A percentile compares a stretch with the other conserved stretches of the same genome.
Evolutionary conservation across 176 grass and related monocot genomes (phyloP).

Genomic region (Triticum aestivum): DNA sequence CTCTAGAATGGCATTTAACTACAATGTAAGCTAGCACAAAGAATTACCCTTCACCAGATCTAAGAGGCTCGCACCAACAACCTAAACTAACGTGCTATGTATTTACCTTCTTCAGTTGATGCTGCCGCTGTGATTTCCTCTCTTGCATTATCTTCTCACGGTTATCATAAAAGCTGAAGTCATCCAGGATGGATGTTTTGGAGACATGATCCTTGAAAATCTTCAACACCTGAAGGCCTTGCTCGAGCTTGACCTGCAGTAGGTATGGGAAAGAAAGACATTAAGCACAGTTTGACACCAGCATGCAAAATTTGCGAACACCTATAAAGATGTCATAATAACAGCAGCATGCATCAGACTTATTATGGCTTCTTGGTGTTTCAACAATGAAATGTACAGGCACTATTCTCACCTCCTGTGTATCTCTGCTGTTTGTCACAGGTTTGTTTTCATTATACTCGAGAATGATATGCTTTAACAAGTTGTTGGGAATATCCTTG

Average conservation of each 20-base stretch:
- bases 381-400: not conserved
- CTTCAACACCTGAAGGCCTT: slow-evolving; percentile 75
- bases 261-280: not conserved
- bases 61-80: not conserved
- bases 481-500: slow-evolving; percentile 84
- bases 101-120: slow-evolving; percentile 60
- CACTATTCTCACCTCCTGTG: slow-evolving; percentile 70
- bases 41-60: not conserved
- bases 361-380: not conserved
- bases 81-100: not conserved
- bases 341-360: not conserved
- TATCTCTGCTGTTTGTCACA: slow-evolving; percentile 89
- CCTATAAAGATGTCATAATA: not conserved
- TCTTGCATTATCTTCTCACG: slow-evolving; percentile 87
- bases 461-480: slow-evolving; percentile 80
- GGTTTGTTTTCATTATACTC: slow-evolving; percentile 96
- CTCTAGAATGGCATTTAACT: not conserved
- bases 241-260: slow-evolving; percentile 80
- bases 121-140: slow-evolving; percentile 63
- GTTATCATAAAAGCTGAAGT: slow-evolving; percentile 81
- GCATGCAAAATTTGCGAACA: not conserved
- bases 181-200: slow-evolving; percentile 86
- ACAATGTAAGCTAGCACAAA: not conserved
- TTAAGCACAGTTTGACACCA: slow-evolving; percentile 2
- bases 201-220: slow-evolving; percentile 84